Evolutionary conservation across 2,329 filamentous ascomycete species (phyloP).

Genomic region (Cladophialophora chaetospira): DNA sequence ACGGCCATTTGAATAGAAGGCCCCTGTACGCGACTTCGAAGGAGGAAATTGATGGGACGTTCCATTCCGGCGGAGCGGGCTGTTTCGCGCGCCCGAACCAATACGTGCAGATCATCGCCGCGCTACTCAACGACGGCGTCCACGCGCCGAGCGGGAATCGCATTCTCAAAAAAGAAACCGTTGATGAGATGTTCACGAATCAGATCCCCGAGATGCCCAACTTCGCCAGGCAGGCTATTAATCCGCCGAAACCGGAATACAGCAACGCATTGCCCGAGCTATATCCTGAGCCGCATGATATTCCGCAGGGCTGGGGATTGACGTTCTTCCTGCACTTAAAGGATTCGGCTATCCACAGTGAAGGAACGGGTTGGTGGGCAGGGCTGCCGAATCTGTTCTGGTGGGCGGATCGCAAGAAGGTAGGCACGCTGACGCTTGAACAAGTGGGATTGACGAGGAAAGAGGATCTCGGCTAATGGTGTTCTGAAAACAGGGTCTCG

Average conservation of each 20-base stretch:
- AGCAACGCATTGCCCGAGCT: constrained; percentile 55
- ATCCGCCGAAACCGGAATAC: constrained; percentile 52
- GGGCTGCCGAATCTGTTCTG: constrained; percentile 63
- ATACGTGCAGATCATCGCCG: constrained; percentile 61
- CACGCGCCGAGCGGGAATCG: constrained; percentile 57
- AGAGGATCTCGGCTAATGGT: too few species aligned
- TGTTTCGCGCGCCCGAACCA: constrained; percentile 62
- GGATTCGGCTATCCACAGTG: constrained; percentile 53
- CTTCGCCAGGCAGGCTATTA: constrained; percentile 51
- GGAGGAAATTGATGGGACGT: constrained; percentile 53
- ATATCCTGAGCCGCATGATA: constrained; percentile 50
- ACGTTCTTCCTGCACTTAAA: constrained; percentile 57
- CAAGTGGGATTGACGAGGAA: too few species aligned
- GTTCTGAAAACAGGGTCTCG: constrained; percentile 26
- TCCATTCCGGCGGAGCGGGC: constrained; percentile 65
- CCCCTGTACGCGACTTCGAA: constrained; percentile 48
- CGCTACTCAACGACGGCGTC: constrained; percentile 65
- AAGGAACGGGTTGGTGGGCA: constrained; percentile 58
- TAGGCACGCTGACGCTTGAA: too few species aligned
- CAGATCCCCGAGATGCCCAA: constrained; percentile 60
- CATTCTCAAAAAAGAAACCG: constrained; percentile 59
- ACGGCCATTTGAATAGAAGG: constrained; percentile 55
- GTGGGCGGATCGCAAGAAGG: constrained; percentile 64
- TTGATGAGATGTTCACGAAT: constrained; percentile 67
- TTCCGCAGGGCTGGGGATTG: constrained; percentile 67